Conservation (phyloP, 176 grass and related monocot species). For the Thinopyrum elongatum region DNA sequence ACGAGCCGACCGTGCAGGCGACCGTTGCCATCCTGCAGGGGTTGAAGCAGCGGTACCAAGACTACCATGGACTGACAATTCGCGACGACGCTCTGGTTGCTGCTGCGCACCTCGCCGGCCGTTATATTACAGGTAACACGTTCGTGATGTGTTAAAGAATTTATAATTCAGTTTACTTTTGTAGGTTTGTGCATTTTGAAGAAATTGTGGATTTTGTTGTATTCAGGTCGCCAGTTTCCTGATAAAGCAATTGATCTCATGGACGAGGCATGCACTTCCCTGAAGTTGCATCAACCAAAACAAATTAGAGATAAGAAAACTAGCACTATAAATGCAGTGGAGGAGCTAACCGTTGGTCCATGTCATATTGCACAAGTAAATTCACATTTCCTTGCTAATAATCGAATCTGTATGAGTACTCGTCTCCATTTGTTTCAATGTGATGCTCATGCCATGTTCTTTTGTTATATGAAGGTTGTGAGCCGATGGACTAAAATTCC, state of each 20-base stretch:
- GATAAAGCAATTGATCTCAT: slow-evolving; percentile 39
- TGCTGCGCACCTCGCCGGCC: neutral
- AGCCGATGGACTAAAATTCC: slow-evolving; percentile 45
- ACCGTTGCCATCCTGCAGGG: slow-evolving; percentile 17
- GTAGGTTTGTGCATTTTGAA: neutral
- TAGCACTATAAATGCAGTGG: neutral
- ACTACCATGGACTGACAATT: neutral
- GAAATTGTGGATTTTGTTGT: neutral
- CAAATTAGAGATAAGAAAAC: neutral
- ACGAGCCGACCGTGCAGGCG: neutral
- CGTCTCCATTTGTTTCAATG: neutral
- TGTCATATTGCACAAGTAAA: neutral
- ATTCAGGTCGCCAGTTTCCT: slow-evolving; percentile 18
- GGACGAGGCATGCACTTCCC: slow-evolving; percentile 15
- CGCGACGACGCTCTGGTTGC: neutral
- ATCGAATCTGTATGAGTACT: neutral
- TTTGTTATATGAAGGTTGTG: neutral
- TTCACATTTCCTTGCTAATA: neutral
- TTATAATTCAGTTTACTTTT: no score
- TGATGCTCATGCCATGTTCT: neutral
- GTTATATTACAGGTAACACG: slow-evolving; percentile 23
- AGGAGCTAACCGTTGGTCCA: neutral
- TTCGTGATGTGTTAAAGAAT: no score
- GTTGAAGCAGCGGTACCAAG: neutral
- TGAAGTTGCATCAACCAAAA: neutral